Evolutionary conservation across 192 early-diverging fungal species (phyloP).

Genomic region (Spinellus fusiger): DNA sequence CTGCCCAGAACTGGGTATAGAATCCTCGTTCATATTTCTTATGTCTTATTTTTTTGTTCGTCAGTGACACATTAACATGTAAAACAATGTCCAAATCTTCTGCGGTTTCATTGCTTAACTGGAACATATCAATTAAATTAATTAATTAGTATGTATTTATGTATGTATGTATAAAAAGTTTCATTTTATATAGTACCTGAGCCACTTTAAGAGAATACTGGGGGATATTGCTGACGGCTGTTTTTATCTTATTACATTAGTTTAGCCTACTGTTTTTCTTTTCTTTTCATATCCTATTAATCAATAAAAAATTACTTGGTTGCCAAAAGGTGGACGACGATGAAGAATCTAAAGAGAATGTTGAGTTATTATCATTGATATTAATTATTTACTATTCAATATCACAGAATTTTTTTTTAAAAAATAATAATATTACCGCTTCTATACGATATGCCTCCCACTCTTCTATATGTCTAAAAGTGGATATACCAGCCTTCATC

Average conservation of each 20-base stretch:
- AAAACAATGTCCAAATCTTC: slow-evolving; percentile 4
- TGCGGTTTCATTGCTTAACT: not conserved
- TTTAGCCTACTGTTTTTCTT: too few species aligned
- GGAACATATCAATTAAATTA: not conserved
- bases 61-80: slow-evolving; percentile 1
- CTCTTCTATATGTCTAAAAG: slow-evolving; percentile 37
- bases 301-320: too few species aligned
- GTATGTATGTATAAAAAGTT: too few species aligned
- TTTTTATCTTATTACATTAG: slow-evolving; percentile 8
- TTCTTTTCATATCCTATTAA: too few species aligned
- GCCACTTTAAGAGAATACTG: slow-evolving; percentile 8
- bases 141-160: not conserved
- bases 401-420: too few species aligned
- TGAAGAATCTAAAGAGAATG: slow-evolving; percentile 39
- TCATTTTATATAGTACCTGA: slow-evolving; percentile 9
- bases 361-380: not conserved
- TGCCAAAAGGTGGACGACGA: slow-evolving; percentile 60
- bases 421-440: slow-evolving; percentile 16
- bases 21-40: slow-evolving; percentile 11
- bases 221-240: not conserved
- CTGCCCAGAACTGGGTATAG: slow-evolving; percentile 15
- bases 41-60: not conserved
- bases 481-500: slow-evolving; percentile 41
- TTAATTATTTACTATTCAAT: not conserved
- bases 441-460: slow-evolving; percentile 48